phyloP scores from a whole-genome alignment of 2,329 filamentous ascomycete species.

The Colletotrichum brevisporum region DNA sequence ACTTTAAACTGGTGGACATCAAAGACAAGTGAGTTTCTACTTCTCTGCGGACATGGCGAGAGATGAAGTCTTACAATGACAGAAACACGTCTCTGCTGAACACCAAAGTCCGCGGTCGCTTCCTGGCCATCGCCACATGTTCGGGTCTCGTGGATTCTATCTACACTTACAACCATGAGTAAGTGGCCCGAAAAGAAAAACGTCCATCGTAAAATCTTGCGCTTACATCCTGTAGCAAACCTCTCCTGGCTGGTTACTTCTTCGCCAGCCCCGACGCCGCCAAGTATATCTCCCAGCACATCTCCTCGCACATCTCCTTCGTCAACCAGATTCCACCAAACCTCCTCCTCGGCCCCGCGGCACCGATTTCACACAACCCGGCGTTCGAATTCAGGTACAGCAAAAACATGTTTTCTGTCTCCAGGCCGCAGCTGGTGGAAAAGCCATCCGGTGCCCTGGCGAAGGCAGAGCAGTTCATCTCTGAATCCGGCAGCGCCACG shows the following conservation, averaged over 20 bases:
- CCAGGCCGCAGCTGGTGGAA: slow-evolving; percentile 32
- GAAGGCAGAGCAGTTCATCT: slow-evolving; percentile 29
- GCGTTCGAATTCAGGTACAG: slow-evolving; percentile 28
- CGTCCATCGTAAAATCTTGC: slow-evolving; percentile 33
- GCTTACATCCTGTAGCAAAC: slow-evolving; percentile 25
- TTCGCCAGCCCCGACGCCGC: slow-evolving; percentile 64
- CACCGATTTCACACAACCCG: slow-evolving; percentile 21
- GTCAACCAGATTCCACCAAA: slow-evolving; percentile 71
- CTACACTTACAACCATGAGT: slow-evolving; percentile 25
- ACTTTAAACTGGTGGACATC: slow-evolving; percentile 37
- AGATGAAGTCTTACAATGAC: slow-evolving; percentile 18
- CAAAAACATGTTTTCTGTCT: slow-evolving; percentile 35
- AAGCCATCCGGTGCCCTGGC: slow-evolving; percentile 13
- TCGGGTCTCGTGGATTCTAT: slow-evolving; percentile 33
- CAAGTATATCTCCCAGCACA: slow-evolving; percentile 73
- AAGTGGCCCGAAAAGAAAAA: background rate
- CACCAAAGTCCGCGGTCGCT: slow-evolving; percentile 43
- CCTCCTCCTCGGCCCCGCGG: slow-evolving; percentile 55
- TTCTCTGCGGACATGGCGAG: slow-evolving; percentile 43
- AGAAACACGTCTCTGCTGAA: slow-evolving; percentile 20
- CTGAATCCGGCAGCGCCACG: slow-evolving; percentile 10
- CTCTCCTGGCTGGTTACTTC: slow-evolving; percentile 60
- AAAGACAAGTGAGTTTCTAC: slow-evolving; percentile 37
- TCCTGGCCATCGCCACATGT: slow-evolving; percentile 45
- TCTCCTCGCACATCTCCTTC: slow-evolving; percentile 63